phyloP scores from a whole-genome alignment of 257 asterid species.

The Lavandula angustifolia region DNA sequence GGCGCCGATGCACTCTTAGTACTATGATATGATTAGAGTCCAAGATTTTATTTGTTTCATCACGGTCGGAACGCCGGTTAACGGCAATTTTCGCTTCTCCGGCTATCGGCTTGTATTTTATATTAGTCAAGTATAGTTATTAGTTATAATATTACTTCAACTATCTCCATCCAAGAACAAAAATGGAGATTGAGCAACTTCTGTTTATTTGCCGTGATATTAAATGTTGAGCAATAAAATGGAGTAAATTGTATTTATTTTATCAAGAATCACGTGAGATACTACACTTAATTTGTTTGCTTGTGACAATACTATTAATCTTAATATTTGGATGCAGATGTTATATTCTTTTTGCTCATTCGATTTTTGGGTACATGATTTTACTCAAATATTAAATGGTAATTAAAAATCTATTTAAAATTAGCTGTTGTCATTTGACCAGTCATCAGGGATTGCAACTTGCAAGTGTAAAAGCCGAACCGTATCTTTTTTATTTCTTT shows the following conservation, averaged over 20 bases:
- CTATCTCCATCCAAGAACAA: constrained; percentile 36
- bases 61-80: constrained; percentile 46
- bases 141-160: constrained; percentile 22
- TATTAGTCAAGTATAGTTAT: neutral
- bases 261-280: constrained; percentile 6
- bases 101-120: constrained; percentile 36
- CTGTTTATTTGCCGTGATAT: constrained; percentile 20
- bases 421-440: constrained; percentile 49
- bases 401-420: constrained; percentile 37
- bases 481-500: neutral
- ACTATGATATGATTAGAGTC: constrained; percentile 18
- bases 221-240: constrained; percentile 32
- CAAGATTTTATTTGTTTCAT: too few relatives aligned
- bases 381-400: neutral
- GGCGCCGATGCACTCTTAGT: constrained; percentile 48
- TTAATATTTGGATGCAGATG: constrained; percentile 22
- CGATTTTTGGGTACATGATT: neutral
- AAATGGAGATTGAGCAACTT: constrained; percentile 42
- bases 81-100: constrained; percentile 66
- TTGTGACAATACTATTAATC: neutral
- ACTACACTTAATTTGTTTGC: neutral
- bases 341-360: constrained; percentile 37
- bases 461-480: constrained; percentile 31
- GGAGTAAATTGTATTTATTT: neutral
- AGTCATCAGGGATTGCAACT: constrained; percentile 20